A percentile compares a stretch with the other conserved stretches of the same genome.
Evolutionary conservation across 768 basidiomycete species (phyloP).

Genomic region (Obba rivulosa): DNA sequence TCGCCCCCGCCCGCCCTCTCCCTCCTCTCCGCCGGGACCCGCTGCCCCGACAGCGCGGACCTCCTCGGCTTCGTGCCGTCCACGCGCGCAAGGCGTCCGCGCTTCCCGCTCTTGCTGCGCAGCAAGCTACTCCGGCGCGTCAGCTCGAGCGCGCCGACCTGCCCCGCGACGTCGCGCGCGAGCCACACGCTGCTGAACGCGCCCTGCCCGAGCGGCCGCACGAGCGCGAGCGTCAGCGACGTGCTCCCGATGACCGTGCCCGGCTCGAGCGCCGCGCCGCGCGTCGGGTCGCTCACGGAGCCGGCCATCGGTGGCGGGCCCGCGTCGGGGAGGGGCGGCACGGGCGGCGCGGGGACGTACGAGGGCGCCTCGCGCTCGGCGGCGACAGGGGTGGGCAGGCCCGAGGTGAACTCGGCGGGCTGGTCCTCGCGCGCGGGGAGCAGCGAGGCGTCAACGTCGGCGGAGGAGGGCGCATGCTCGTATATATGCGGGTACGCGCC

Average conservation of each 20-base stretch:
- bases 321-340: slow-evolving; percentile 9
- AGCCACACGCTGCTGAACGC: slow-evolving; percentile 77
- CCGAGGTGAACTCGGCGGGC: not conserved
- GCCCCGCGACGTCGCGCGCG: slow-evolving; percentile 33
- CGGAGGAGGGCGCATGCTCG: not conserved
- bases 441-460: slow-evolving; percentile 3
- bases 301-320: slow-evolving; percentile 4
- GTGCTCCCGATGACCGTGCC: slow-evolving; percentile 8
- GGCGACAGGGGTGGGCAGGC: slow-evolving; percentile 9
- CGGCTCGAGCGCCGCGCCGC: slow-evolving; percentile 1
- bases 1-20: slow-evolving; percentile 6
- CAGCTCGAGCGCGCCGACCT: slow-evolving; percentile 22
- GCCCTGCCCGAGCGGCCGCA: slow-evolving; percentile 58
- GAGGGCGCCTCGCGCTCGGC: slow-evolving; percentile 1
- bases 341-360: slow-evolving; percentile 6
- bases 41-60: not conserved
- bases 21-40: not conserved
- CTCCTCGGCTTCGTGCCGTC: slow-evolving; percentile 12
- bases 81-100: slow-evolving; percentile 11
- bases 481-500: slow-evolving; percentile 2
- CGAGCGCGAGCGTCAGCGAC: slow-evolving; percentile 37
- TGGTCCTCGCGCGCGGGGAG: not conserved
- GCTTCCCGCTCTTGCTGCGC: slow-evolving; percentile 16
- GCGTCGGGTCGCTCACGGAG: slow-evolving; percentile 1
- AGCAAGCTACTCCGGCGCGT: slow-evolving; percentile 19